Evolutionary conservation across 176 grass and related monocot species (phyloP).

Genomic region (Bromus sterilis): DNA sequence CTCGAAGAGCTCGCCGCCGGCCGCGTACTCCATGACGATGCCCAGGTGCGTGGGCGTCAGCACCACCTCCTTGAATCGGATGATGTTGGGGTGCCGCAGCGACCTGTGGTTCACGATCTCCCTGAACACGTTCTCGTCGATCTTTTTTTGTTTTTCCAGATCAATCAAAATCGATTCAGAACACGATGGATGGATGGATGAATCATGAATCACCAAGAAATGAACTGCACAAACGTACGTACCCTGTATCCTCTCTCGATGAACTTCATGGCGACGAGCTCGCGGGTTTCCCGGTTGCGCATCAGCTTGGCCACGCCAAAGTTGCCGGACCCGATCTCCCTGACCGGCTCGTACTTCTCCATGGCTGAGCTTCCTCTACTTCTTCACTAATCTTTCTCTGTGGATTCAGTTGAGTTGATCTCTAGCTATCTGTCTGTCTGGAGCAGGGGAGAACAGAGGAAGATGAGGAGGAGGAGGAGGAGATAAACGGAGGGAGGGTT

Average conservation of each 20-base stretch:
- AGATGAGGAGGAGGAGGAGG: background rate
- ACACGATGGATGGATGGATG: too few relatives aligned
- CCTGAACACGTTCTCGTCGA: slow-evolving; percentile 85
- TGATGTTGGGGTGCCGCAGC: slow-evolving; percentile 79
- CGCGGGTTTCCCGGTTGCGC: slow-evolving; percentile 48
- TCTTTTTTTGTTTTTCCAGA: slow-evolving; percentile 9
- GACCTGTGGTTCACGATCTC: slow-evolving; percentile 91
- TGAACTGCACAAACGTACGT: too few relatives aligned
- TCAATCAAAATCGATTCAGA: too few relatives aligned
- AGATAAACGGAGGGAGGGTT: background rate
- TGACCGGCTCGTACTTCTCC: slow-evolving; percentile 71
- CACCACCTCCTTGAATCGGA: slow-evolving; percentile 91
- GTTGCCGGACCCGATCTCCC: slow-evolving; percentile 80
- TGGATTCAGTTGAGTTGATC: too few relatives aligned
- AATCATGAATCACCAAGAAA: too few relatives aligned
- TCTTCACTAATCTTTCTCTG: too few relatives aligned
- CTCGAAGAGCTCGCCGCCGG: slow-evolving; percentile 93
- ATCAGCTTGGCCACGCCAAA: slow-evolving; percentile 78
- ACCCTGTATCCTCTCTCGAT: slow-evolving; percentile 75
- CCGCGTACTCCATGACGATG: slow-evolving; percentile 95
- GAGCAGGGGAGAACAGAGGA: background rate
- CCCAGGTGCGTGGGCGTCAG: slow-evolving; percentile 77
- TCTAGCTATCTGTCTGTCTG: background rate
- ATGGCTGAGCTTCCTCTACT: slow-evolving; percentile 24
- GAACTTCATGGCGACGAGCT: slow-evolving; percentile 81